phyloP scores from a whole-genome alignment of 805 yeast species.

The Cephaloascus fragrans region DNA sequence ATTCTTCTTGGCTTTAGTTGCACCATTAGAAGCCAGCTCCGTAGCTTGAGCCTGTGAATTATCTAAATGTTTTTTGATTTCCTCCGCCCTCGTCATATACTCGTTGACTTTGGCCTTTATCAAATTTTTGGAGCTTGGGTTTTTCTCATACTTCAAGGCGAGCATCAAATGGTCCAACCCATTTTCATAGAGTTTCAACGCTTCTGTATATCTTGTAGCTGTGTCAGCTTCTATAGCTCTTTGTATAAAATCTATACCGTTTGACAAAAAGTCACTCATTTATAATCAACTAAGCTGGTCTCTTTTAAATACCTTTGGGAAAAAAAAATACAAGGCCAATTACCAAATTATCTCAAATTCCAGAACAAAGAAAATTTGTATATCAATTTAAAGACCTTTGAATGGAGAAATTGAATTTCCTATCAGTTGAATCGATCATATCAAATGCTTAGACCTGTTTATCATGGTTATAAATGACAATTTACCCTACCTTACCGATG shows the following conservation, averaged over 20 bases:
- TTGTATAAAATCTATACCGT: conserved; percentile 92
- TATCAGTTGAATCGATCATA: too few relatives aligned
- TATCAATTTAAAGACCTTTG: too few relatives aligned
- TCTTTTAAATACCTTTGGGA: too few relatives aligned
- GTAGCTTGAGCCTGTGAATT: conserved; percentile 32
- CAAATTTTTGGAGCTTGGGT: conserved; percentile 78
- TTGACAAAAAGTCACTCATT: conserved; percentile 68
- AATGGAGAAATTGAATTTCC: too few relatives aligned
- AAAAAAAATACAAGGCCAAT: too few relatives aligned
- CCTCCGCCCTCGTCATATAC: conserved; percentile 88
- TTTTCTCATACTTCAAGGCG: conserved; percentile 89
- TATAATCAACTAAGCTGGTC: too few relatives aligned
- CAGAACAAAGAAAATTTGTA: too few relatives aligned
- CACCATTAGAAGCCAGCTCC: conserved; percentile 43
- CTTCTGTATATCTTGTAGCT: conserved; percentile 84
- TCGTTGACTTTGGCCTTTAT: conserved; percentile 86
- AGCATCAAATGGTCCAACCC: conserved; percentile 93
- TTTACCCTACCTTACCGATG: too few relatives aligned
- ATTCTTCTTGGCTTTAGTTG: conserved; percentile 43
- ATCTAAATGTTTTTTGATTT: conserved; percentile 80
- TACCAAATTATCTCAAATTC: too few relatives aligned
- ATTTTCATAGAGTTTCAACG: conserved; percentile 84
- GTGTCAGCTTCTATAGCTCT: conserved; percentile 93
- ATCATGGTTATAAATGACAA: too few relatives aligned
- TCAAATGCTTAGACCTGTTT: too few relatives aligned